Percentiles rank a stretch among this genome's conserved stretches.
phyloP scores from a whole-genome alignment of 306 rosid species.

The Glycine soja region DNA sequence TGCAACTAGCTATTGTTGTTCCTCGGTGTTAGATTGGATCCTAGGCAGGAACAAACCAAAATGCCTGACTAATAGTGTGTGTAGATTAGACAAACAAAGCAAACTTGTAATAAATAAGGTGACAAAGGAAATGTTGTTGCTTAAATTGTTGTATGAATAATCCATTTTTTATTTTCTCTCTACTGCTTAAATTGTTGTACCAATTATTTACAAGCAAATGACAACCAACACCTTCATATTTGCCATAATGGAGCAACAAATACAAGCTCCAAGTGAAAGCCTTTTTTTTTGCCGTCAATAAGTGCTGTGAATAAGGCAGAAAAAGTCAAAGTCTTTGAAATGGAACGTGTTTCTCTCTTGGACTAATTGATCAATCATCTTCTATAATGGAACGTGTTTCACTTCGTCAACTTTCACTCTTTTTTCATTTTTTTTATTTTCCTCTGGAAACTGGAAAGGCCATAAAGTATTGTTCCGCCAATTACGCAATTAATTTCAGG shows the following conservation, averaged over 20 bases:
- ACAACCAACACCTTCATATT: background rate
- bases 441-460: background rate
- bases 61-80: no score
- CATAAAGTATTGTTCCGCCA: background rate
- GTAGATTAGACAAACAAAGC: no score
- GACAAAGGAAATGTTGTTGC: no score
- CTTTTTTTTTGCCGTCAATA: background rate
- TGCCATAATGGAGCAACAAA: background rate
- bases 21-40: no score
- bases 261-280: background rate
- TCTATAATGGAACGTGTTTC: background rate
- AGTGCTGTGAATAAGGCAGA: background rate
- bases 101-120: no score
- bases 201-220: background rate
- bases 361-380: no score
- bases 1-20: no score
- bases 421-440: background rate
- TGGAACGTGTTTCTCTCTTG: background rate
- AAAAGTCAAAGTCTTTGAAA: background rate
- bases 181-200: no score
- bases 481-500: constrained; percentile 19
- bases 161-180: no score
- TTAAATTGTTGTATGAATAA: no score
- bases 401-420: background rate
- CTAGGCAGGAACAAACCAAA: no score